Percentiles rank a stretch among this genome's conserved stretches.
These are phyloP conservation scores for Forsythia viridissima DNA, from an alignment of 257 asterid genomes.

Conservation along the genomic window DNA sequence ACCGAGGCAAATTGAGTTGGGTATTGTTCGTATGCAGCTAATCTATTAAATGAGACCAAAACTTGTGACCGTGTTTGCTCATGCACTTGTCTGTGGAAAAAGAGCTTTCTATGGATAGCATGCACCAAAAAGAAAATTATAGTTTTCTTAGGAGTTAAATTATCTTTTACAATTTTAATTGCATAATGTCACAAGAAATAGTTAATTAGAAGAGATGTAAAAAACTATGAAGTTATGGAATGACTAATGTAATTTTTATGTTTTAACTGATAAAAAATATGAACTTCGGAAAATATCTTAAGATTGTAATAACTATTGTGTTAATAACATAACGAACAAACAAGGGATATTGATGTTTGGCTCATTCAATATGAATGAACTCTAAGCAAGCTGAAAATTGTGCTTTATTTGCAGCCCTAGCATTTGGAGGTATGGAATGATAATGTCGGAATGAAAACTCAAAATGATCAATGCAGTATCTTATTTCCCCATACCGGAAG, in stretches of 20 bases:
- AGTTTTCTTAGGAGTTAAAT: neutral
- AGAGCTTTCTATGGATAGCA: neutral
- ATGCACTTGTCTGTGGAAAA: neutral
- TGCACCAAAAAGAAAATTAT: neutral
- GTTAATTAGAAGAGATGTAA: too few relatives aligned
- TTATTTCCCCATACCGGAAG: too few relatives aligned
- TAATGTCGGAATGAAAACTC: neutral
- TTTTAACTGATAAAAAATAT: too few relatives aligned
- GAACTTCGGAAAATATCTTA: neutral
- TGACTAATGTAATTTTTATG: neutral
- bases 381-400: too few relatives aligned
- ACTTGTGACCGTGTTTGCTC: neutral
- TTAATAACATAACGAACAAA: neutral
- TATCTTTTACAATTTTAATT: neutral
- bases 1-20: conserved; percentile 7
- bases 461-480: neutral
- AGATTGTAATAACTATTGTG: neutral
- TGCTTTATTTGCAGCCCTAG: neutral
- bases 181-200: too few relatives aligned
- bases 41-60: neutral
- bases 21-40: neutral
- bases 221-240: too few relatives aligned
- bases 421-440: neutral
- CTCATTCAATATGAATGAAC: neutral
- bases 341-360: neutral